Percentiles rank a stretch among this genome's conserved stretches.
Conservation (phyloP, 2,329 filamentous ascomycete genomes). For the Aspergillus clavatus region DNA sequence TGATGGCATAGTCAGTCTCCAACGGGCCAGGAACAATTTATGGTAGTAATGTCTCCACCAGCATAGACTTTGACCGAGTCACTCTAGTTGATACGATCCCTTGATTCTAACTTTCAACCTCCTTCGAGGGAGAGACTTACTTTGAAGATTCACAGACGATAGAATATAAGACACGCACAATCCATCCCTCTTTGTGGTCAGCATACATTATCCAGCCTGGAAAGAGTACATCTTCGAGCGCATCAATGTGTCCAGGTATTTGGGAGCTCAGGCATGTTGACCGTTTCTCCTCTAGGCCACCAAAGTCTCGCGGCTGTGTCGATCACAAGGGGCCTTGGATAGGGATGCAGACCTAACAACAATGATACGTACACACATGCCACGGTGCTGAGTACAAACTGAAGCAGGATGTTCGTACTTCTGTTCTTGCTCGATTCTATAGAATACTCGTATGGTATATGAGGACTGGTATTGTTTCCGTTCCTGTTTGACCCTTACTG, state of each 20-base stretch:
- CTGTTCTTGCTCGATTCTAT: background rate
- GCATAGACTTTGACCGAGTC: too few species aligned
- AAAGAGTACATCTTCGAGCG: background rate
- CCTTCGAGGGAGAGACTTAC: too few species aligned
- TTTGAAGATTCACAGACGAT: too few species aligned
- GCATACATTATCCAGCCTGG: background rate
- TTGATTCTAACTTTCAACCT: too few species aligned
- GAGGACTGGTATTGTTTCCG: background rate
- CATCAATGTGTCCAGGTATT: slow-evolving; percentile 7
- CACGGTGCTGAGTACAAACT: background rate
- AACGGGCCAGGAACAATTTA: too few species aligned
- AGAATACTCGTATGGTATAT: too few species aligned
- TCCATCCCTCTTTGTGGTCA: too few species aligned
- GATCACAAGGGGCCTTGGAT: background rate
- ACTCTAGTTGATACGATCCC: too few species aligned
- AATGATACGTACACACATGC: background rate
- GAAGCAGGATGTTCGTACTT: background rate
- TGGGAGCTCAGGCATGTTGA: slow-evolving; percentile 6
- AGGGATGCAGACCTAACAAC: too few species aligned
- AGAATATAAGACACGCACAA: too few species aligned
- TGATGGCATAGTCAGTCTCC: too few species aligned
- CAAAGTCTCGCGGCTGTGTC: background rate
- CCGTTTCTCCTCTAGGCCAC: slow-evolving; percentile 1
- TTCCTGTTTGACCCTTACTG: background rate
- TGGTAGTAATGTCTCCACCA: too few species aligned